Evolutionary conservation across 495 filamentous ascomycete species (phyloP), one percentile per base, ranked within the genome.

Genomic region (Bacidia gigantensis): DNA sequence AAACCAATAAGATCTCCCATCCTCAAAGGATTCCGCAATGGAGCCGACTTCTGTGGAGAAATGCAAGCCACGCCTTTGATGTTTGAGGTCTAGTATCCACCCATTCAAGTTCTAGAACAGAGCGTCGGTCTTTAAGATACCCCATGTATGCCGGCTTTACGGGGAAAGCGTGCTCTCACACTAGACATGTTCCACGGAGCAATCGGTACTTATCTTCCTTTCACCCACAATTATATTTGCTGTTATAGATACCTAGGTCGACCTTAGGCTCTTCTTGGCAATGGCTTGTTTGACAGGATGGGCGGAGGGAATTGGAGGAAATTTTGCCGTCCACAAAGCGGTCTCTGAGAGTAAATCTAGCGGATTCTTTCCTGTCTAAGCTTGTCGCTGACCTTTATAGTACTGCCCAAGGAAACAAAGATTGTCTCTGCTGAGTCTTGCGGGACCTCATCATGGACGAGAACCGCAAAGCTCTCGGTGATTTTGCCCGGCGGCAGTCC

Each of bases 381-480:
- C 52, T 55, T n/a, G 54, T 18, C 0, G 1, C 1, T 0, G 24
- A 26, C 40, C 17, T 40, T 50, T 46, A 11, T 38, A 66, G 65
- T 53, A 2, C 49, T 67, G 53, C 65, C 64, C 11, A 45, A 38
- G 29, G 65, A 60, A 29, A 58, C 62, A n/a, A 58, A 52, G 43
- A 40, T 65, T 11, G 11, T 63, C 3, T 62, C 60, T 10, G 59
- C 60, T 23, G 58, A 62, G 21, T 50, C 59, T 20, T 57, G 53
- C 52, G 63, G 67, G 23, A 53, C 54, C 26, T 64, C 61, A 26
- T 45, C 61, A 18, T 69, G 67, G 65, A 63, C 67, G 5, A 62
- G 47, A 40, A 69, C 59, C n/a, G 67, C 59, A 3, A 57, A 60
- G 29, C 39, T 68, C 3, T 58, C 59, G 7, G 63, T 59, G 3